Evolutionary conservation across 306 rosid species (phyloP), one percentile per base, ranked within the genome.

Genomic region (Hylodesmum podocarpum): DNA sequence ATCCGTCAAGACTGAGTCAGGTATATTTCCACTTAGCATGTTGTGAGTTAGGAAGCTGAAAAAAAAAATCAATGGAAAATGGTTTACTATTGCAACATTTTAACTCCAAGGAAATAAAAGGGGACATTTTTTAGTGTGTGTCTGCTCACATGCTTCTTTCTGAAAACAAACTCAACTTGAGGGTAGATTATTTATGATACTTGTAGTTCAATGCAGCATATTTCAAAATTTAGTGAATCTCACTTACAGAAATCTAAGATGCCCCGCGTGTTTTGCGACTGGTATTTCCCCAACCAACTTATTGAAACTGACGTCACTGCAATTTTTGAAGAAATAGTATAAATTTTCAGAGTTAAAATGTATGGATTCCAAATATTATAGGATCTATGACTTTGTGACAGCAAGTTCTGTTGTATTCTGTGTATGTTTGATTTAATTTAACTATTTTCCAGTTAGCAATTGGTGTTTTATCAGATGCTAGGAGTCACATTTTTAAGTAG

Each of bases 251-350:
- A 87, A 89, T 82, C 33, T 82, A 69, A 85, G 19, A 65, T 59
- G 85, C 72, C 78, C 75, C 36, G 67, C 82, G 62, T 41, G 83
- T 43, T 14, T 1, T 43, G 78, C 50, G 0, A 59, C 62, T 27
- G 97, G 96, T 86, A 94, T 78, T 86, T 87, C 72, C 83, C 98
- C 98, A 25, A 81, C 86, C 82, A 94, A 78, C 50, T 89, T 83
- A 76, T 94, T 94, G 81, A 92, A 94, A 86, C 96, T 90, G 76
- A 92, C 84, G 84, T 94, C 98, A 84, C 98, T 94, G 37, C 36
- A 68, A 76, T 63, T 77, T 62, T 81, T 51, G 47, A 64, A 69
- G 63, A 78, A 78, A 46, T 22, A 70, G 51, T 46, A 57, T 59
- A 49, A 66, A 69, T n/a, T 27, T 66, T 70, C 76, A 19, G 1